Percentiles rank a stretch among this genome's conserved stretches.
phyloP scores from a whole-genome alignment of 139 green algal species.

The Spirogloea muscicola region DNA sequence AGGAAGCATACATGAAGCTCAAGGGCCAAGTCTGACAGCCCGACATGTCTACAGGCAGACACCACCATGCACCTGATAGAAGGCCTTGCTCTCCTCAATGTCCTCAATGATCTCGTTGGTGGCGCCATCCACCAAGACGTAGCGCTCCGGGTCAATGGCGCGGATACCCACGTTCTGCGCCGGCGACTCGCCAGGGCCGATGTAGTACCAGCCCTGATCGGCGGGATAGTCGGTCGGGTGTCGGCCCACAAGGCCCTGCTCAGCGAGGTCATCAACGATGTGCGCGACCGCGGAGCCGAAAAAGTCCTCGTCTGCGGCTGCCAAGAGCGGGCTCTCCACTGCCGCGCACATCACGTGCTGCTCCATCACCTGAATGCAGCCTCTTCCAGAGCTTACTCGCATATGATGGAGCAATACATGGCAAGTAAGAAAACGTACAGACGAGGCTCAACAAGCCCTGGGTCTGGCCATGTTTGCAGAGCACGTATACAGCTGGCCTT shows the following conservation, averaged over 20 bases:
- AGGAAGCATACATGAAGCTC: too few relatives aligned
- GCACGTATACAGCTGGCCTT: too few relatives aligned
- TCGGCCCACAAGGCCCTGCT: constrained; percentile 9
- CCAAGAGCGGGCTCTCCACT: constrained; percentile 51
- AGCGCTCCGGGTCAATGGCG: constrained; percentile 79
- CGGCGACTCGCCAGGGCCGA: constrained; percentile 1
- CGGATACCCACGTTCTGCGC: constrained; percentile 62
- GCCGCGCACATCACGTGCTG: constrained; percentile 80
- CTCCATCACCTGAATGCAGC: constrained; percentile 66
- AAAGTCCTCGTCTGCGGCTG: constrained; percentile 49
- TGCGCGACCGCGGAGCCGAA: constrained; percentile 41
- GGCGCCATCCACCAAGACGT: constrained; percentile 70
- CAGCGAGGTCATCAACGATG: constrained; percentile 26
- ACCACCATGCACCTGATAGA: constrained; percentile 58
- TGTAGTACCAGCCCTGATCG: constrained; percentile 19
- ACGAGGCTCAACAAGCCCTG: too few relatives aligned
- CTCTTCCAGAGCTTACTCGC: too few relatives aligned
- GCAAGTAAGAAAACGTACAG: too few relatives aligned
- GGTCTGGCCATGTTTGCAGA: too few relatives aligned
- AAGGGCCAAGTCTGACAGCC: too few relatives aligned
- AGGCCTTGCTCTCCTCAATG: constrained; percentile 77
- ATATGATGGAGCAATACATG: too few relatives aligned
- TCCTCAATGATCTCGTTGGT: constrained; percentile 67
- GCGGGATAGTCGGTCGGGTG: constrained; percentile 11
- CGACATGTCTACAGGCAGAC: neutral